phyloP scores from a whole-genome alignment of 257 asterid genomes.

The Solanum infundibuliforme region DNA sequence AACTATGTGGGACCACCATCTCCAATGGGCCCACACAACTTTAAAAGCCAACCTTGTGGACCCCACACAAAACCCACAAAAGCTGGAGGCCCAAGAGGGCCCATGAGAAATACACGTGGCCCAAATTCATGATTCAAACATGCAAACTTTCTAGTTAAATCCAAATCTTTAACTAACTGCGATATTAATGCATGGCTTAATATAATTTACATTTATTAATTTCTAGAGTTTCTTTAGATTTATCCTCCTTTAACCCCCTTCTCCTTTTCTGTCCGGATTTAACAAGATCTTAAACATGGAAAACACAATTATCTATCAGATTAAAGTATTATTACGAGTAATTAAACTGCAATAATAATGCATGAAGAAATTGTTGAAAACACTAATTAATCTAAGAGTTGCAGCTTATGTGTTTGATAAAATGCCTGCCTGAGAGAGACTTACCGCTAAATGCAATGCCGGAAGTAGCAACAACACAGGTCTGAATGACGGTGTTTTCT shows the following conservation, averaged over 20 bases:
- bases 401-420: neutral
- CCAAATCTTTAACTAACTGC: neutral
- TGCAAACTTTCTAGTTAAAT: neutral
- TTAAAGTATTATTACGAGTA: neutral
- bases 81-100: neutral
- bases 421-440: neutral
- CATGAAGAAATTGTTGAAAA: neutral
- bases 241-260: neutral
- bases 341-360: neutral
- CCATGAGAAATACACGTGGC: neutral
- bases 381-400: neutral
- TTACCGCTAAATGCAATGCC: constrained; percentile 97
- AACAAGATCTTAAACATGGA: neutral
- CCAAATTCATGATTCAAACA: neutral
- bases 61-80: neutral
- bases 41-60: neutral
- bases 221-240: neutral
- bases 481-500: constrained; percentile 90
- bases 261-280: neutral
- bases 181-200: neutral
- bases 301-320: neutral
- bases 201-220: neutral
- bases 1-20: neutral
- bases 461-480: constrained; percentile 89
- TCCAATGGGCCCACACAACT: neutral